Conservation (phyloP, 208 protist species). For the Crithidia brevicula region DNA sequence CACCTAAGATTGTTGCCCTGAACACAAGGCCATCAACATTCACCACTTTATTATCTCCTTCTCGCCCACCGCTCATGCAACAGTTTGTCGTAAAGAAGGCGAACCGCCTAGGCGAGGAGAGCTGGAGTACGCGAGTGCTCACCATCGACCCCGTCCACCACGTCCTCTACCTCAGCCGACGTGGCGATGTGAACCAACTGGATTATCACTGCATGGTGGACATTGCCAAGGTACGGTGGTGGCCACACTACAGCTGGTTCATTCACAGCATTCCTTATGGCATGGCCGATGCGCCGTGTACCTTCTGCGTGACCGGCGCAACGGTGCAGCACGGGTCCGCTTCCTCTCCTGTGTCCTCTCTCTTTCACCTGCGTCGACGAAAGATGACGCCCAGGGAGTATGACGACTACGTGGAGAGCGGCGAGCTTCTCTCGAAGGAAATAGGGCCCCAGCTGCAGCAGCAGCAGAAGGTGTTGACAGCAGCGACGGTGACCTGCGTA, state of each 20-base stretch:
- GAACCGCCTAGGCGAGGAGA: slow-evolving; percentile 19
- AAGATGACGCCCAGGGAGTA: background rate
- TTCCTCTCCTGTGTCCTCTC: background rate
- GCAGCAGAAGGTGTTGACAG: background rate
- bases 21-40: no score
- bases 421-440: background rate
- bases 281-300: background rate
- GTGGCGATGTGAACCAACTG: background rate
- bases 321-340: background rate
- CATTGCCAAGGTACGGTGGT: slow-evolving; percentile 1
- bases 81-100: slow-evolving; percentile 17
- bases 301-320: background rate
- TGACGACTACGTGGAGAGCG: background rate
- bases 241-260: slow-evolving; percentile 4
- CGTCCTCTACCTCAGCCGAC: slow-evolving; percentile 14
- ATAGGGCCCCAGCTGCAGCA: background rate
- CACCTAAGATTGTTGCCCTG: no score
- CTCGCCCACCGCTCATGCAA: background rate
- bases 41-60: background rate
- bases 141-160: slow-evolving; percentile 14
- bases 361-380: background rate
- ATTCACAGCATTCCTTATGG: background rate
- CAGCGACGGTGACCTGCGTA: background rate
- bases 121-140: slow-evolving; percentile 12
- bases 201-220: slow-evolving; percentile 6